Evolutionary conservation across 257 asterid species (phyloP).

Genomic region (Linaria vulgaris): DNA sequence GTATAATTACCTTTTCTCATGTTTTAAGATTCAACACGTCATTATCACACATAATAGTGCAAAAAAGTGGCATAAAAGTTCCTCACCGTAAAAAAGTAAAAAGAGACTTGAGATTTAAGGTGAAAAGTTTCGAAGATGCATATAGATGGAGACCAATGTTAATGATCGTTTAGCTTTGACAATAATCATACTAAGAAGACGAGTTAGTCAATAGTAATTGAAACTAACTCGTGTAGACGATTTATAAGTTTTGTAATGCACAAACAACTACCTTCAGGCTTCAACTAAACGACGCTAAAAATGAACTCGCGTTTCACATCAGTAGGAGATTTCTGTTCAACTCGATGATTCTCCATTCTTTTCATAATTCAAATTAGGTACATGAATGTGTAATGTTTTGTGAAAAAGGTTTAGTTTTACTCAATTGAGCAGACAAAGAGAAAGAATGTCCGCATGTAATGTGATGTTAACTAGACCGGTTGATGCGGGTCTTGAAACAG

Average conservation of each 20-base stretch:
- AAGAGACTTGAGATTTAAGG: too few relatives aligned
- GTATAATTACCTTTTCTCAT: too few relatives aligned
- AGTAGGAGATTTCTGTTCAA: background rate
- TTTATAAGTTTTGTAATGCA: background rate
- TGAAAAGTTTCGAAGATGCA: too few relatives aligned
- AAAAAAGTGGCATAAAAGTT: too few relatives aligned
- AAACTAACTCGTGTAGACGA: background rate
- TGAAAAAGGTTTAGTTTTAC: conserved; percentile 1
- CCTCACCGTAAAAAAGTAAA: too few relatives aligned
- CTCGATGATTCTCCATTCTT: background rate
- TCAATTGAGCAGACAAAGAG: conserved; percentile 2
- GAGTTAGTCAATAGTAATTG: background rate
- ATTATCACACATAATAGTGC: too few relatives aligned
- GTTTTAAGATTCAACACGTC: too few relatives aligned
- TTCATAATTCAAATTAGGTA: conserved; percentile 14
- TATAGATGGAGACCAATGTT: background rate
- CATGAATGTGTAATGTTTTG: conserved; percentile 15
- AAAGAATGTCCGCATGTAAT: background rate
- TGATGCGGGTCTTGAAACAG: background rate
- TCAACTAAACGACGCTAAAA: too few relatives aligned
- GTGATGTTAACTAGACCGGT: background rate
- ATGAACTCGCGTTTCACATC: background rate
- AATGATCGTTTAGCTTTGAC: background rate
- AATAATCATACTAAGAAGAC: background rate
- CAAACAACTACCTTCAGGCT: background rate